These are phyloP conservation scores for Seminavis robusta DNA, from an alignment of 108 stramenopile genomes.

Conservation along the genomic window DNA sequence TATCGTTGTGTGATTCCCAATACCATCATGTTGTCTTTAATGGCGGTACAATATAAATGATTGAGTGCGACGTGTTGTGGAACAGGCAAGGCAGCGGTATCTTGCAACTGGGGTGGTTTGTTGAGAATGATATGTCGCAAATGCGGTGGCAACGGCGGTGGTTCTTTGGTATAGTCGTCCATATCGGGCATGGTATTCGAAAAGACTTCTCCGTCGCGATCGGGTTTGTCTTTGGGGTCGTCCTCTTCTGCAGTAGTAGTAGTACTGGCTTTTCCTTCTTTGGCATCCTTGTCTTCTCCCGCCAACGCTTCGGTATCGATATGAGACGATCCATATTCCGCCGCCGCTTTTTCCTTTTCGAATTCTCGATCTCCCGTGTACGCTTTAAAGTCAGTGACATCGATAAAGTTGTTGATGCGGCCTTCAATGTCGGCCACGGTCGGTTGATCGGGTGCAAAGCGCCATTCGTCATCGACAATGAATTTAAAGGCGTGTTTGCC, in stretches of 20 bases:
- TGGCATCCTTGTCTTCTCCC: conserved; percentile 19
- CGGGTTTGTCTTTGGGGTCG: conserved; percentile 24
- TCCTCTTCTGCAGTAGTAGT: conserved; percentile 1
- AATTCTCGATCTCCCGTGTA: conserved; percentile 92
- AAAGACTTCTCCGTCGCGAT: conserved; percentile 85
- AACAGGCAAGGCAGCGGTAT: conserved; percentile 91
- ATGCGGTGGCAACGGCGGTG: conserved; percentile 99
- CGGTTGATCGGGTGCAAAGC: conserved; percentile 93
- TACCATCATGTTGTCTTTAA: conserved; percentile 99
- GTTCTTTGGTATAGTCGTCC: conserved; percentile 99
- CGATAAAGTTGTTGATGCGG: conserved; percentile 99
- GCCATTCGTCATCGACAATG: conserved; percentile 99
- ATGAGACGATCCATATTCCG: conserved; percentile 43
- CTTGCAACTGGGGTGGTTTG: conserved; percentile 87
- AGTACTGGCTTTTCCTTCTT: conserved; percentile 1
- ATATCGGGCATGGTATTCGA: conserved; percentile 89
- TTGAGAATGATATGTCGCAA: conserved; percentile 98
- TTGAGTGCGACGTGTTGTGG: conserved; percentile 98
- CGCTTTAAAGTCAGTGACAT: conserved; percentile 96
- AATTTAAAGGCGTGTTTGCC: conserved; percentile 99
- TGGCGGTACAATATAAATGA: conserved; percentile 99
- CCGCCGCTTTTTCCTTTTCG: conserved; percentile 76
- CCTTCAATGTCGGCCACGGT: conserved; percentile 98
- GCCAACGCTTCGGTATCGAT: background rate
- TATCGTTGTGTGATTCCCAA: conserved; percentile 96